Base-by-base conservation (phyloP, 192 early-diverging fungal species). In the Coemansia sp. region DNA sequence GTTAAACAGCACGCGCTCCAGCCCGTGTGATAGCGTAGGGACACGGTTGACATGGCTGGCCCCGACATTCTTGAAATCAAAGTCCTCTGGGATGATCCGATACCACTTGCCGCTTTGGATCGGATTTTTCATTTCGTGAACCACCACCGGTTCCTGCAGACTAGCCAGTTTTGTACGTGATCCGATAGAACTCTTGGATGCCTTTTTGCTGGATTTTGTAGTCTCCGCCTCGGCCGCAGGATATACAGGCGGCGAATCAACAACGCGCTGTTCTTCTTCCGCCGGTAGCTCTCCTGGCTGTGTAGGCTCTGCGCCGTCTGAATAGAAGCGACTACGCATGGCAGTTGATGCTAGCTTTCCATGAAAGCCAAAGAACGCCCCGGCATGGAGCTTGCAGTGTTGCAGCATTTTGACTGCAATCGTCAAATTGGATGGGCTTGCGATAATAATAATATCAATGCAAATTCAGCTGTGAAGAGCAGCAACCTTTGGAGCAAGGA, bases 1-100 rank as follows among this genome's bases (percentile, higher is more conserved):
- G 40, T 89, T 93, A 55, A 72, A 82, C 52, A 67, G 50, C 25
- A 72, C 66, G 2, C 82, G 77, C 57, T 83, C 77, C 19, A 83
- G 62, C 2, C 75, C 68, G 52, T 83, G 78, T 8, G 60, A 68
- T 31, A 83, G 66, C 50, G 42, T 65, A 13, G 82, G 82, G 25
- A 83, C 79, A 3, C 67, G 65, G 10, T 9, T n/a, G 3, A 81
- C 17, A 44, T 79, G 76, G 53, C 70, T 79, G 33, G 33, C 33
- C 14, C 76, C 76, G 6, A 70, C 57, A 27, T 56, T 61, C 5
- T 13, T 53, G 31, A 61, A 73, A 0, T 63, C 56, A 4, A 52
- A 17, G 20, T 28, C 33, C 11, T 63, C 64, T 0, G 76, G 67
- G 17, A 65, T 45, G 28, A 79, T 55, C 13, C 71, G 62, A 56